Evolutionary conservation across 1,284 basidiomycete genomes (phyloP).

Genomic region (Ustilago vetiveriae): DNA sequence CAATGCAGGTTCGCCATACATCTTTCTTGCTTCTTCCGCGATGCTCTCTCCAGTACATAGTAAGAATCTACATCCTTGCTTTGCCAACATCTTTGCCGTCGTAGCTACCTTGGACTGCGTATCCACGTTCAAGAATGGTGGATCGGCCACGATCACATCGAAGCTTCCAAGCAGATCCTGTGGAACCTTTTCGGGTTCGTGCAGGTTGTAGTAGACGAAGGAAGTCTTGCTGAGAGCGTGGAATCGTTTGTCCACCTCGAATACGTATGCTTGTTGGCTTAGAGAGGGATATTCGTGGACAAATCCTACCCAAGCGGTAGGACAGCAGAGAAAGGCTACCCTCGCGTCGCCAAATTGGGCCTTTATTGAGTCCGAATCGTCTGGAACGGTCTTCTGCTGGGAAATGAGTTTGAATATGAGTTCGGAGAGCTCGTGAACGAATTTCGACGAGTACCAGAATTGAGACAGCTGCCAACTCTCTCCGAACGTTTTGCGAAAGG

Average conservation of each 20-base stretch:
- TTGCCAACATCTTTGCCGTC: conserved; percentile 21
- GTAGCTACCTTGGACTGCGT: conserved; percentile 40
- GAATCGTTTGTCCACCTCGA: conserved; percentile 66
- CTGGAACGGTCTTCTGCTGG: conserved; percentile 1
- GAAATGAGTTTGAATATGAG: conserved; percentile 25
- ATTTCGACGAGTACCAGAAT: conserved; percentile 43
- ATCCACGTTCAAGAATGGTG: conserved; percentile 60
- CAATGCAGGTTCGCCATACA: conserved; percentile 35
- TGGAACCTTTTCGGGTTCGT: conserved; percentile 55
- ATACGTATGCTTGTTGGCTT: conserved; percentile 43
- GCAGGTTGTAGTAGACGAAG: conserved; percentile 65
- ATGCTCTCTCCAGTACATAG: conserved; percentile 44
- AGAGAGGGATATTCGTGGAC: conserved; percentile 55
- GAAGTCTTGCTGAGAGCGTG: conserved; percentile 48
- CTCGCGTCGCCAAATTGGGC: conserved; percentile 9
- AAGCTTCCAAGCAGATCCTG: conserved; percentile 50
- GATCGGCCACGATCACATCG: conserved; percentile 63
- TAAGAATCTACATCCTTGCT: conserved; percentile 16
- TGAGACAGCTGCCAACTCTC: conserved; percentile 57
- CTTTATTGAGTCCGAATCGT: neutral
- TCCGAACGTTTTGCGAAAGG: conserved; percentile 55
- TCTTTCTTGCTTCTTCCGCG: conserved; percentile 30
- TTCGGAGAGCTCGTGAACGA: conserved; percentile 27
- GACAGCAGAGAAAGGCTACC: conserved; percentile 66
- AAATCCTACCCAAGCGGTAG: conserved; percentile 66